Conservation (phyloP, 225 moss, liverwort and hornwort species). For the Sphagnum contortum region DNA sequence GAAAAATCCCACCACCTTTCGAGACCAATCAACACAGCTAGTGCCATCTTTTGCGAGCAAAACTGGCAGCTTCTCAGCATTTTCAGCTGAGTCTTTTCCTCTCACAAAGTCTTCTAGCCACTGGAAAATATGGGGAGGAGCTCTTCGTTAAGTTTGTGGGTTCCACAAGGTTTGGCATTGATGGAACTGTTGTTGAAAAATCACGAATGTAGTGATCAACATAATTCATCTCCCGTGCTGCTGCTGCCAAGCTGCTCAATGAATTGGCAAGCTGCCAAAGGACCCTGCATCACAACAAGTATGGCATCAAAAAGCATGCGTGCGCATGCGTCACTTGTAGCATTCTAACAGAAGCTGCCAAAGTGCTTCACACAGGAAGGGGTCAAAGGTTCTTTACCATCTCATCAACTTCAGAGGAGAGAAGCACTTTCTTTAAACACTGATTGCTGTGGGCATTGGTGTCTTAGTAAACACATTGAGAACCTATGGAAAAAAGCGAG, state of each 20-base stretch:
- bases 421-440: too few species aligned
- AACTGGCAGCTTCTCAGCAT: slow-evolving; percentile 51
- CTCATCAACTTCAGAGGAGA: too few species aligned
- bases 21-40: slow-evolving; percentile 83
- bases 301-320: too few species aligned
- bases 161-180: slow-evolving; percentile 46
- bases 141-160: slow-evolving; percentile 32
- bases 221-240: slow-evolving; percentile 77
- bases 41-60: slow-evolving; percentile 45
- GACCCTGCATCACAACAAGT: too few species aligned
- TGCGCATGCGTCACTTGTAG: too few species aligned
- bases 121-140: slow-evolving; percentile 60
- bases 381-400: too few species aligned
- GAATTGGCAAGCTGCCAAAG: slow-evolving; percentile 79
- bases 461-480: too few species aligned
- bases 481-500: too few species aligned
- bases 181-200: slow-evolving; percentile 64
- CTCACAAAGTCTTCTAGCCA: slow-evolving; percentile 76
- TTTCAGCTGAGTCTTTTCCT: slow-evolving; percentile 23
- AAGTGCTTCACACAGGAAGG: too few species aligned
- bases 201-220: slow-evolving; percentile 93
- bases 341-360: too few species aligned
- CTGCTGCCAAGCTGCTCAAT: slow-evolving; percentile 78
- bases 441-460: too few species aligned
- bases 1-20: slow-evolving; percentile 86